Base-by-base conservation (phyloP, 129 eudicot species). In the Silybum marianum region DNA sequence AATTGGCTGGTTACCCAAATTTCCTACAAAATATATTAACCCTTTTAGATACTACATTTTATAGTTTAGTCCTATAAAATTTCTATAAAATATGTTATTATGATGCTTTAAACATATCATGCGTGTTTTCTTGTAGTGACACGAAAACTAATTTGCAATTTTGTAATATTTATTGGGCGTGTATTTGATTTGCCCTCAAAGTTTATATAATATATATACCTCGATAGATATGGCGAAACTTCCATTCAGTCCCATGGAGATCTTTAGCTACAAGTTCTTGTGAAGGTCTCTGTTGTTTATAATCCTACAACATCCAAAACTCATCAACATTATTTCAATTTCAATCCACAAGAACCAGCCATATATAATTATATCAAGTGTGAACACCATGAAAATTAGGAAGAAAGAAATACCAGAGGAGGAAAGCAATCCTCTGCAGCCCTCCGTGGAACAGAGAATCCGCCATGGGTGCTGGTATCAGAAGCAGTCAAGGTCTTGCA, bases 371-470 rank as follows among this genome's bases (percentile, higher is more conserved):
- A 30, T 34, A 34, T 38, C 9, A 46, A 32, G 18, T 42, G 26
- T 8, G 46, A 76, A n/a, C 16, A 19, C 58, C 44, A 70, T 80
- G 23, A 58, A 28, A 72, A 58, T 22, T 11, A 7, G 25, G 54
- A 6, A 80, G 39, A 34, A 10, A 38, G 95, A 39, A 25, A 25
- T 90, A 94, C 98, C 97, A 94, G 76, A 26, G 98, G 90, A 76
- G 97, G 97, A 58, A 94, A 94, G 87, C 98, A 94, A 69, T 94
- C 98, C 85, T 94, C 98, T 10, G 98, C 98, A 69, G 98, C 98
- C 18, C 98, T 87, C 38, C 98, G 97, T 78, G 98, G 98, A 32
- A 94, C 98, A 44, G 98, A 94, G 85, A 94, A 94, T 18, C 98
- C 98, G 32, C 98, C 98, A 78, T 94, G 98, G 16, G 96, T 94